A percentile compares a stretch with the other conserved stretches of the same genome.
phyloP scores from a whole-genome alignment of 2,329 filamentous ascomycete genomes.

The Ceratocystis diversiconidia region DNA sequence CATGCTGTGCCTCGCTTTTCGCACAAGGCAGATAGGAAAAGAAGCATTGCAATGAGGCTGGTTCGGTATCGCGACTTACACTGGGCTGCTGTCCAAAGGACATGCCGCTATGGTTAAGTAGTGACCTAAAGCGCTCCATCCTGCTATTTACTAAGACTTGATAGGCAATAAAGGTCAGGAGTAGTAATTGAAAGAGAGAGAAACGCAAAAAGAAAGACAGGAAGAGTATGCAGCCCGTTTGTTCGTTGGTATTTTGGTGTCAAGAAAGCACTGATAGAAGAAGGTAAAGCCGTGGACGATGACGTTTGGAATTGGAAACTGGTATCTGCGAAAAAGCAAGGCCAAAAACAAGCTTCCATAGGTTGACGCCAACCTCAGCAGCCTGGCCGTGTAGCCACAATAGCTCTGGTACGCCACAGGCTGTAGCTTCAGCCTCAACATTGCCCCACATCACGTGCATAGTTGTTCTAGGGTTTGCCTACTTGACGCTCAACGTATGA shows the following conservation, averaged over 20 bases:
- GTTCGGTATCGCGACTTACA: conserved; percentile 10
- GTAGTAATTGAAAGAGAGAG: not conserved
- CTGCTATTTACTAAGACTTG: not conserved
- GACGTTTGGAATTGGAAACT: conserved; percentile 11
- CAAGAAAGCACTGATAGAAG: not conserved
- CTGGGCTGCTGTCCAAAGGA: conserved; percentile 7
- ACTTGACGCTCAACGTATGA: not conserved
- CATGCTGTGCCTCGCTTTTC: not conserved
- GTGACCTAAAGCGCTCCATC: conserved; percentile 17
- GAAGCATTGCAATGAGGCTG: not conserved
- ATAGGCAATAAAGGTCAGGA: not conserved
- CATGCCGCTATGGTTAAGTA: conserved; percentile 10
- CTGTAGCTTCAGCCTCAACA: conserved; percentile 18
- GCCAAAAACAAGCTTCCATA: conserved; percentile 3
- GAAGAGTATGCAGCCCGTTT: not conserved
- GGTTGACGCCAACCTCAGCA: conserved; percentile 18
- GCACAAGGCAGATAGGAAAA: not conserved
- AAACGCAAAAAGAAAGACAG: not conserved
- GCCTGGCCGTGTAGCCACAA: conserved; percentile 16
- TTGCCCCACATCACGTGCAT: not conserved
- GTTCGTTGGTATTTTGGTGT: not conserved
- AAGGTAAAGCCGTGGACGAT: conserved; percentile 1
- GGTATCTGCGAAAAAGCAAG: not conserved
- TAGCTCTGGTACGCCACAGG: conserved; percentile 26
- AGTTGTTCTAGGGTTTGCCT: not conserved